A percentile compares a stretch with the other conserved stretches of the same genome.
Evolutionary conservation across 2,329 filamentous ascomycete genomes (phyloP).

Genomic region (Mollisia scopiformis): DNA sequence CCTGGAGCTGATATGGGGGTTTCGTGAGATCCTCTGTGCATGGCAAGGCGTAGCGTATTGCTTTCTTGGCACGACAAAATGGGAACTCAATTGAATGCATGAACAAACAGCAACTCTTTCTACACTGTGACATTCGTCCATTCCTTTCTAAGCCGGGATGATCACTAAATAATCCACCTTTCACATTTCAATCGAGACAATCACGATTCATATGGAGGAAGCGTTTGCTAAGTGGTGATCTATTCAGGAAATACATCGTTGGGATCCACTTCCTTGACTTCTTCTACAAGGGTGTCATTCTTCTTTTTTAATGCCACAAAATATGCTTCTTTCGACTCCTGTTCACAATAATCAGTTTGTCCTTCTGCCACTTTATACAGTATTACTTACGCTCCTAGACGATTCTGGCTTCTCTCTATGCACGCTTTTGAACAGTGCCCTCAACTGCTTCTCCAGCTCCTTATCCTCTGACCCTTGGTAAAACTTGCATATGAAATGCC

Average conservation of each 20-base stretch:
- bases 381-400: constrained; percentile 73
- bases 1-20: constrained; percentile 42
- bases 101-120: not conserved
- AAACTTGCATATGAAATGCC: constrained; percentile 96
- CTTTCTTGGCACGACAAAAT: constrained; percentile 22
- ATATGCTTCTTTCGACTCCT: constrained; percentile 86
- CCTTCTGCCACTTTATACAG: not conserved
- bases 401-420: constrained; percentile 89
- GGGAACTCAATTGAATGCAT: constrained; percentile 19
- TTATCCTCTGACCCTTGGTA: constrained; percentile 92
- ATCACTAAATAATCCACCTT: not conserved
- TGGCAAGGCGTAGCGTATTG: constrained; percentile 23
- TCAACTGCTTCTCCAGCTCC: constrained; percentile 73
- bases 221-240: not conserved
- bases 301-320: constrained; percentile 81
- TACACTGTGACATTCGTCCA: not conserved
- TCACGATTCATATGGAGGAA: not conserved
- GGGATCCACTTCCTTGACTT: constrained; percentile 1
- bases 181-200: not conserved
- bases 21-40: constrained; percentile 16
- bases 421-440: constrained; percentile 77
- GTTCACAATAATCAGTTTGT: constrained; percentile 14
- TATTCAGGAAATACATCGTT: constrained; percentile 1
- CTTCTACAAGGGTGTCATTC: constrained; percentile 36
- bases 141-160: not conserved